Evolutionary conservation across 257 asterid species (phyloP).

Genomic region (Penstemon davidsonii): DNA sequence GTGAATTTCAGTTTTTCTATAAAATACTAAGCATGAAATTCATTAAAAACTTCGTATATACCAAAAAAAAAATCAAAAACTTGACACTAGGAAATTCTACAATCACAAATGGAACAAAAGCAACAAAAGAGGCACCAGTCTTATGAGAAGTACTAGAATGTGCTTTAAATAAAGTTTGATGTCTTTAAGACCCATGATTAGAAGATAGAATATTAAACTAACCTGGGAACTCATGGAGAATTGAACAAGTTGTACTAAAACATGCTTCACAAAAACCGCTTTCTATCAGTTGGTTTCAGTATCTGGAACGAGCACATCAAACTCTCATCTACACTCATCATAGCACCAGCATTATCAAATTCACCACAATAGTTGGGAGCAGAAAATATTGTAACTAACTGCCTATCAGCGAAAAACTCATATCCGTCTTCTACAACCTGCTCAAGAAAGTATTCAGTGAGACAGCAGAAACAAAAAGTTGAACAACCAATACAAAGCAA

Average conservation of each 20-base stretch:
- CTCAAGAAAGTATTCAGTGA: constrained; percentile 21
- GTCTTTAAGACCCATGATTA: constrained; percentile 6
- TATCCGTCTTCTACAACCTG: constrained; percentile 59
- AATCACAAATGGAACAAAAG: constrained; percentile 1
- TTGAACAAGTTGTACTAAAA: constrained; percentile 24
- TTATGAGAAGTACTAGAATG: constrained; percentile 7
- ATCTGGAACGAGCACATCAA: constrained; percentile 58
- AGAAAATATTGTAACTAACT: constrained; percentile 49
- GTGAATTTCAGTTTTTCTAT: background rate
- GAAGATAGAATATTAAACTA: constrained; percentile 11
- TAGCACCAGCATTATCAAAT: constrained; percentile 56
- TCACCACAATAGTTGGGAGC: constrained; percentile 56
- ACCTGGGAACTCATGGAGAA: constrained; percentile 32
- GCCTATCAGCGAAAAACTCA: constrained; percentile 52
- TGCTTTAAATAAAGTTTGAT: background rate
- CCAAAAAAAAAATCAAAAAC: constrained; percentile 13
- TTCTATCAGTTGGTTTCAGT: constrained; percentile 49
- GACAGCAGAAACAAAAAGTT: constrained; percentile 6
- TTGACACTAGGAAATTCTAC: background rate
- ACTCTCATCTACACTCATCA: constrained; percentile 58
- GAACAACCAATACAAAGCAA: background rate
- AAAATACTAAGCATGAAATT: background rate
- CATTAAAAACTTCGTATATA: constrained; percentile 9
- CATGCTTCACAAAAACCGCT: constrained; percentile 40
- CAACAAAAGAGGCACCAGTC: constrained; percentile 14